Evolutionary conservation across 2,329 filamentous ascomycete genomes (phyloP).

Genomic region (Amesomyces nigricolor): DNA sequence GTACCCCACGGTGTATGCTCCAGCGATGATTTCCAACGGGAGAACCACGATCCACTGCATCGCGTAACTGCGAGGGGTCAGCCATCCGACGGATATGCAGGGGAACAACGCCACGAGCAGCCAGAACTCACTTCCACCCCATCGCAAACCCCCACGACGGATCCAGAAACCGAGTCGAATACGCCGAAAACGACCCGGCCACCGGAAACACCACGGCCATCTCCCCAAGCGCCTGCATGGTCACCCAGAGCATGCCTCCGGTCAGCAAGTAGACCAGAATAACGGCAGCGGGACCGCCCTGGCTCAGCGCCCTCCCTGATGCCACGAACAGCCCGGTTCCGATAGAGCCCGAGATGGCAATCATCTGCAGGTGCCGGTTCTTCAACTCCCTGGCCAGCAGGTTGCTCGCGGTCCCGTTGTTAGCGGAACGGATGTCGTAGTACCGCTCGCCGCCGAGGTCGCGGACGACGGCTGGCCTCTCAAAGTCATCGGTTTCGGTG

Average conservation of each 20-base stretch:
- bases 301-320: conserved; percentile 65
- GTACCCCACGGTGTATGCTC: conserved; percentile 42
- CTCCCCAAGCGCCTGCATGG: conserved; percentile 55
- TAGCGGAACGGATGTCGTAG: conserved; percentile 25
- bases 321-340: conserved; percentile 88
- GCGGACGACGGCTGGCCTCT: conserved; percentile 10
- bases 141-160: conserved; percentile 50
- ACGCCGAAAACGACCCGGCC: conserved; percentile 54
- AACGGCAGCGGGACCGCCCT: conserved; percentile 72
- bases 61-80: conserved; percentile 32
- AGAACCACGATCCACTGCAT: conserved; percentile 45
- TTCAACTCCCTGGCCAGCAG: conserved; percentile 42
- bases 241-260: conserved; percentile 79
- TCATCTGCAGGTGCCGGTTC: conserved; percentile 69
- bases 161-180: conserved; percentile 52
- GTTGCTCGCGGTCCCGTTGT: conserved; percentile 22
- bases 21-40: conserved; percentile 45
- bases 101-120: conserved; percentile 39
- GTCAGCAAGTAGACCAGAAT: conserved; percentile 71
- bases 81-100: not conserved
- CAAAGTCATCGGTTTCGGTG: conserved; percentile 1
- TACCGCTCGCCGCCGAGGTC: conserved; percentile 21
- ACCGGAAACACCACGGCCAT: conserved; percentile 51
- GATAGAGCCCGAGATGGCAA: conserved; percentile 80
- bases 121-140: conserved; percentile 44